A percentile compares a stretch with the other conserved stretches of the same genome.
phyloP scores from a whole-genome alignment of 73 alveolate species.

The Symbiodinium natans region DNA sequence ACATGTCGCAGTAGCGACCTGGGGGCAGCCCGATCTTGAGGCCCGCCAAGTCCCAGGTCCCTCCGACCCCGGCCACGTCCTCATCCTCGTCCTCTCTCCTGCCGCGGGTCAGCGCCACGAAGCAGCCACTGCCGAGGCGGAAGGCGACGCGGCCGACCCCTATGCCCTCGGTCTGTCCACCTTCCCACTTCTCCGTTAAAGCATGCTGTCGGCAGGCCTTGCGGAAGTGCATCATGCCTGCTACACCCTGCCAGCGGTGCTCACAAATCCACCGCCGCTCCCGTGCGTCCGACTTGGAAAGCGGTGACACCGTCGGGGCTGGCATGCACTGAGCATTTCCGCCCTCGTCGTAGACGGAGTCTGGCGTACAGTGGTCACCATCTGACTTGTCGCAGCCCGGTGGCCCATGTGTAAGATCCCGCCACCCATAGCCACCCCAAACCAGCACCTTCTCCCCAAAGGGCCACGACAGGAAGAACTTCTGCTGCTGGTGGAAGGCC shows the following conservation, averaged over 20 bases:
- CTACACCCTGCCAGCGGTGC: constrained; percentile 85
- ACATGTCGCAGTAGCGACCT: constrained; percentile 55
- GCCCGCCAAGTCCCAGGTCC: constrained; percentile 42
- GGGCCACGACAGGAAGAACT: constrained; percentile 85
- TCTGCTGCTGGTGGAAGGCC: constrained; percentile 93
- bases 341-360: constrained; percentile 20
- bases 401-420: constrained; percentile 63
- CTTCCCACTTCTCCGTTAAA: constrained; percentile 31
- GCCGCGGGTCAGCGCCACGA: constrained; percentile 86
- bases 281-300: constrained; percentile 18
- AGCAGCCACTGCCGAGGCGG: constrained; percentile 46
- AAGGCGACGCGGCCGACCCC: constrained; percentile 62
- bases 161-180: not conserved
- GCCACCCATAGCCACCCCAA: constrained; percentile 92
- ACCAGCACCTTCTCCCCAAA: constrained; percentile 44
- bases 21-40: constrained; percentile 32
- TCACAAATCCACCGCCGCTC: constrained; percentile 81
- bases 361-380: constrained; percentile 73
- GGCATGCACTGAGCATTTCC: constrained; percentile 51
- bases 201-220: constrained; percentile 33
- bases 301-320: constrained; percentile 44
- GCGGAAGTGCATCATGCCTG: constrained; percentile 72
- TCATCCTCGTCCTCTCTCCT: constrained; percentile 31
- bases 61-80: constrained; percentile 43
- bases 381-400: constrained; percentile 81